These are phyloP conservation scores for Quercus berberidifolia DNA, from an alignment of 306 rosid species.

Conservation along the genomic window DNA sequence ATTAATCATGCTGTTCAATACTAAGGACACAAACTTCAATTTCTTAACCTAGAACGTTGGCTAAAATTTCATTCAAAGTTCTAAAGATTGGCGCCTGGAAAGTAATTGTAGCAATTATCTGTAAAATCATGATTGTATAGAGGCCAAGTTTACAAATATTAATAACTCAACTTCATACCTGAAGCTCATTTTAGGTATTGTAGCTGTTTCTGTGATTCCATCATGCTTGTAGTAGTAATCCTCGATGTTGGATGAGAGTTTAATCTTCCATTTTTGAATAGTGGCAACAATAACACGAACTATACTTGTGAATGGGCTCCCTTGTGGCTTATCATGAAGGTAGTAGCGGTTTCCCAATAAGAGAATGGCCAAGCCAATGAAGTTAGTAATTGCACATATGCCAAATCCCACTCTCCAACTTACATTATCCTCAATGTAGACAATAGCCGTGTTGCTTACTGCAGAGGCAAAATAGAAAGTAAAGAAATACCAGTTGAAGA, in stretches of 20 bases:
- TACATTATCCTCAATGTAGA: conserved; percentile 21
- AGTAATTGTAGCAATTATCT: too few relatives aligned
- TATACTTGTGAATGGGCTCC: conserved; percentile 14
- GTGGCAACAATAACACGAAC: conserved; percentile 14
- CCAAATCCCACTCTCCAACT: conserved; percentile 18
- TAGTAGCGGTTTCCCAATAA: conserved; percentile 15
- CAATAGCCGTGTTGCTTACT: conserved; percentile 9
- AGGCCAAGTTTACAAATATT: too few relatives aligned
- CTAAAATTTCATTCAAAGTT: too few relatives aligned
- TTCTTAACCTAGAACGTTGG: too few relatives aligned
- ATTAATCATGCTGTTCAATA: too few relatives aligned
- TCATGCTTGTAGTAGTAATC: conserved; percentile 16
- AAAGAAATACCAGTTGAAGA: conserved; percentile 36
- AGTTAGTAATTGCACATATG: not conserved
- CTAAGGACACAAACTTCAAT: too few relatives aligned
- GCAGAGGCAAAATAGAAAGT: not conserved
- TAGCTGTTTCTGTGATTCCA: not conserved
- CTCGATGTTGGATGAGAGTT: conserved; percentile 6
- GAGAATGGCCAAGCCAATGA: conserved; percentile 9
- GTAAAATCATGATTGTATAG: too few relatives aligned
- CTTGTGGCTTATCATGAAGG: conserved; percentile 9
- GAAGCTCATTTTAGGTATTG: conserved; percentile 17
- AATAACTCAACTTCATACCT: conserved; percentile 14
- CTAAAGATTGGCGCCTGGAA: too few relatives aligned
- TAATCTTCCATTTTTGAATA: conserved; percentile 12